Evolutionary conservation across 2,329 filamentous ascomycete species (phyloP), one percentile per base, ranked within the genome.

Genomic region (Trichoderma atrobrunneum): DNA sequence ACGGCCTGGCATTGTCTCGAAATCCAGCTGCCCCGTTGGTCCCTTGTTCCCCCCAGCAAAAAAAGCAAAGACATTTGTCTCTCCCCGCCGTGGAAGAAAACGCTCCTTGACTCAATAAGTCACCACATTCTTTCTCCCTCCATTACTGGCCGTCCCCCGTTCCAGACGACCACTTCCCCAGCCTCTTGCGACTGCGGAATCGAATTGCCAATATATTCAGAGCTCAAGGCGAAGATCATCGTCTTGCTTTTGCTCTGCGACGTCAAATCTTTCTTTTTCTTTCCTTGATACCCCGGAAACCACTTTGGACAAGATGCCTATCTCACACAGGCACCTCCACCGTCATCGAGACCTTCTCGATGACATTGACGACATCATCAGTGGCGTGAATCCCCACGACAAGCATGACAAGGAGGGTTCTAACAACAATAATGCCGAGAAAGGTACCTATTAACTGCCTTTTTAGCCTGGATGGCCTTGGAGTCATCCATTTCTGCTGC

Each of bases 251-350:
- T 62, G 66, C 21, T 70, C 57, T 67, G 66, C 54, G 28, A 62
- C 57, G 66, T 43, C 39, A 36, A 36, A 14, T 32, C 26, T 36
- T 24, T 51, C 24, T 51, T 18, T 26, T 16, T 28, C 14, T 43
- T 26, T 36, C 43, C 21, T 62, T 28, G 65, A 70, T 68, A 74
- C 21, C 39, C 56, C 32, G 71, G 64, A 62, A 32, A 39, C 5
- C 26, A 63, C 34, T 48, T 30, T 71, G 24, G 57, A 70, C 74
- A 79, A 76, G n/a, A 81, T 81, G 80, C 76, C 76, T 73, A 69
- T 74, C 70, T 74, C 75, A 66, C 79, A 80, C 69, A 36, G 75
- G 61, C 78, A 77, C 70, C 74, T 77, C 56, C 80, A 79, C 66
- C 77, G 73, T 67, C 76, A 75, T 72, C 76, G 68, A 30, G 74